Evolutionary conservation across 495 filamentous ascomycete genomes (phyloP), one percentile per base, ranked within the genome.

Genomic region (Xylaria castorea): DNA sequence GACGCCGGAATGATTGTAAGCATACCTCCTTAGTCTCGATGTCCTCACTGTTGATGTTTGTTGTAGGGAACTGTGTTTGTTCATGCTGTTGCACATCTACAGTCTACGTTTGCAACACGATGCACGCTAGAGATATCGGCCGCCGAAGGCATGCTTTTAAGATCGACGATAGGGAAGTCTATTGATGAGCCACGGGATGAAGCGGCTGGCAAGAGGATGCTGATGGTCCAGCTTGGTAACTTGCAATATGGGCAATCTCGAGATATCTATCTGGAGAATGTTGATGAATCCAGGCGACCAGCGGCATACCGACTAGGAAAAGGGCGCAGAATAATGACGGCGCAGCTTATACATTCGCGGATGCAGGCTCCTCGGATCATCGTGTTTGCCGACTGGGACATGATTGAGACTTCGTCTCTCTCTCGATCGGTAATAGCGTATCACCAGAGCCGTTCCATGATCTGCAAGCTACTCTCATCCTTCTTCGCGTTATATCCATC

Each of bases 1-100:
- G 84, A 87, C 60, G 82, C 82, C 0, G 83, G 83, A 63, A 86
- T 86, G 84, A 82, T 87, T 73, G 82, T 85, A 73, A 53, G 79
- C 42, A 25, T 36, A n/a, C 46, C 42, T 30, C 20, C 46, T 2
- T 16, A 2, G 8, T 40, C 63, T 9, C 3, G 11, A 34, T 14
- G 9, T 36, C 3, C 14, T 48, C 22, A 44, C 3, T 42, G 20
- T 65, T 64, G 27, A 65, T 60, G 71, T 44, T n/a, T 44, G 40
- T 11, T 42, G 6, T 42, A 83, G 80, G 81, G 82, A 14, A 85
- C 83, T 36, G 81, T 83, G 4, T 86, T 86, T 44, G 77, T 85
- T 25, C 83, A 86, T 66, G 83, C 85, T 20, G 80, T 85, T 2
- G 84, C 85, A 1, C 84, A 86, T 70, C 77, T 86, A 32, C 83